These are phyloP conservation scores for Aspergillus coremiiformis DNA, from an alignment of 495 filamentous ascomycete genomes.

Conservation along the genomic window DNA sequence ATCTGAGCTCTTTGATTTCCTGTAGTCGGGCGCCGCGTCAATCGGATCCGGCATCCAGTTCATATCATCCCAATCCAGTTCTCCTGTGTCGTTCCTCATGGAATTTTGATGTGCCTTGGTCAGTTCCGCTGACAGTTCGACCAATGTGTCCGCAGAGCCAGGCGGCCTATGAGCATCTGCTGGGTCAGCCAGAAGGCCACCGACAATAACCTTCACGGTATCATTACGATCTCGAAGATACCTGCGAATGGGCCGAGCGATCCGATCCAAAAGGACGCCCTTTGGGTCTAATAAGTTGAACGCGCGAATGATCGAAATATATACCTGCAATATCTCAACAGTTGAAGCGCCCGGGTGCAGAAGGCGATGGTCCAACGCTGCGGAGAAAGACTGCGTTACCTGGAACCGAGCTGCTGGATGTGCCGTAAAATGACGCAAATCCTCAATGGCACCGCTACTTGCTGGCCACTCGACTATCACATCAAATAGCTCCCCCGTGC, in stretches of 20 bases:
- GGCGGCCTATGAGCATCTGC: slow-evolving; percentile 38
- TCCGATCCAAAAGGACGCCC: slow-evolving; percentile 80
- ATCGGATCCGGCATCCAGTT: slow-evolving; percentile 86
- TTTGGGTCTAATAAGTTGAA: slow-evolving; percentile 87
- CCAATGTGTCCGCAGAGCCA: slow-evolving; percentile 48
- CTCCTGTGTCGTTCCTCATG: slow-evolving; percentile 49
- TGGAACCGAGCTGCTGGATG: slow-evolving; percentile 48
- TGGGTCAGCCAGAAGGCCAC: slow-evolving; percentile 69
- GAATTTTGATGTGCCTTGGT: slow-evolving; percentile 49
- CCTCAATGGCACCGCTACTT: slow-evolving; percentile 75
- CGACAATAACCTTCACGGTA: slow-evolving; percentile 78
- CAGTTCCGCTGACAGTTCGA: slow-evolving; percentile 71
- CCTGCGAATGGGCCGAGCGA: slow-evolving; percentile 72
- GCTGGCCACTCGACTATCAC: slow-evolving; percentile 78
- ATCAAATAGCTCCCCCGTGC: slow-evolving; percentile 79
- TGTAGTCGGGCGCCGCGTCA: slow-evolving; percentile 88
- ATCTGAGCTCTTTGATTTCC: slow-evolving; percentile 78
- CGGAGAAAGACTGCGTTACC: slow-evolving; percentile 66
- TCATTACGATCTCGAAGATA: slow-evolving; percentile 94
- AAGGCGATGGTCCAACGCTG: slow-evolving; percentile 60
- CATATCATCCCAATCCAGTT: slow-evolving; percentile 83
- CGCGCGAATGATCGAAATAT: slow-evolving; percentile 85
- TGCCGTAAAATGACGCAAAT: slow-evolving; percentile 57
- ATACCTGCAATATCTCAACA: slow-evolving; percentile 77
- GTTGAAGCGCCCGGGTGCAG: slow-evolving; percentile 87